phyloP scores from a whole-genome alignment of 208 protist genomes.

The Phytomonas francai region DNA sequence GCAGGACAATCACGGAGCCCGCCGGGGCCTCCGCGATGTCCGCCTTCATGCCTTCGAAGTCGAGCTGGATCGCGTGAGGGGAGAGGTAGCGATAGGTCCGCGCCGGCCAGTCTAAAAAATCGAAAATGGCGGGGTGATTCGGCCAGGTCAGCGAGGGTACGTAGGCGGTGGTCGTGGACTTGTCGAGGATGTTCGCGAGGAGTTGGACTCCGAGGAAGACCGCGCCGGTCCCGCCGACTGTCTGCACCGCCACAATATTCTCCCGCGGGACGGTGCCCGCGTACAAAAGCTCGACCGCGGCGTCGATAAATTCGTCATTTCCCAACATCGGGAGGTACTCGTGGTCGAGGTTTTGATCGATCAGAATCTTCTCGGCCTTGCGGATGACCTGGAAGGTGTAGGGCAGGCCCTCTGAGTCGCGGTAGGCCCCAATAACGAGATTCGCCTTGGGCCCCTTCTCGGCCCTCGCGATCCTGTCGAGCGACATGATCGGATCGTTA shows the following conservation, averaged over 20 bases:
- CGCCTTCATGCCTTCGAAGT: conserved; percentile 82
- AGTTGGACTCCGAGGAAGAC: conserved; percentile 62
- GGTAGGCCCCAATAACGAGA: conserved; percentile 97
- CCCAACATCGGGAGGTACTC: conserved; percentile 97
- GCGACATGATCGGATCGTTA: conserved; percentile 50
- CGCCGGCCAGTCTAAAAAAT: conserved; percentile 44
- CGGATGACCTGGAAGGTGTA: conserved; percentile 88
- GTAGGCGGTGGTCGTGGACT: conserved; percentile 44
- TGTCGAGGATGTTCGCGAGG: conserved; percentile 28
- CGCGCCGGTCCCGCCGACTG: conserved; percentile 88
- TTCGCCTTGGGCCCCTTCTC: conserved; percentile 90
- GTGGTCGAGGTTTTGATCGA: conserved; percentile 84
- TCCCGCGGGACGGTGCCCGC: conserved; percentile 49
- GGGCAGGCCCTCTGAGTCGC: conserved; percentile 91
- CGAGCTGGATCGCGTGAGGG: conserved; percentile 41
- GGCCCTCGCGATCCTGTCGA: conserved; percentile 25
- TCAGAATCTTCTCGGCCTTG: conserved; percentile 74
- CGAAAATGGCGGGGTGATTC: conserved; percentile 76
- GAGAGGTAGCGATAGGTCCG: conserved; percentile 82
- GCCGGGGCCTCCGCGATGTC: conserved; percentile 66
- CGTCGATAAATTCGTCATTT: conserved; percentile 72
- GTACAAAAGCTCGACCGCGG: conserved; percentile 83
- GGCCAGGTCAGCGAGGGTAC: conserved; percentile 84
- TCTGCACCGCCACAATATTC: conserved; percentile 68
- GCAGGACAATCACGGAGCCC: conserved; percentile 93